phyloP scores from a whole-genome alignment of 1,284 basidiomycete genomes.

The Sporisorium graminicola region DNA sequence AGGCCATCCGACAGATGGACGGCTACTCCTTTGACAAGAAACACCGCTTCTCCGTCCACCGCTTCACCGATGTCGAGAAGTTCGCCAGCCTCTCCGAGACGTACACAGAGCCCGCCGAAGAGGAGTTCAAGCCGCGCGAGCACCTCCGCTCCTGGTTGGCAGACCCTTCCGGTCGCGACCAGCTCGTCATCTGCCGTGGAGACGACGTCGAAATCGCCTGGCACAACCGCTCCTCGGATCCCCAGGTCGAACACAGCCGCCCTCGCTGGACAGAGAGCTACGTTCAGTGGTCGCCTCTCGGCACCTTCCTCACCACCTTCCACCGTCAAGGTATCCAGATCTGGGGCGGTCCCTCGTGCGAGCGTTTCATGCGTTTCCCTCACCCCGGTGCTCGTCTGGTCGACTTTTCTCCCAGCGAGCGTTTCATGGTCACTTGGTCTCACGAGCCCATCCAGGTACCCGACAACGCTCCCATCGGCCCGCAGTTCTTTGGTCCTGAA shows the following conservation, averaged over 20 bases:
- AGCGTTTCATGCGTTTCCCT: conserved; percentile 87
- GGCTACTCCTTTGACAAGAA: conserved; percentile 90
- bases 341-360: conserved; percentile 93
- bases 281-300: conserved; percentile 95
- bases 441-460: conserved; percentile 91
- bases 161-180: conserved; percentile 91
- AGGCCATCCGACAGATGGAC: conserved; percentile 84
- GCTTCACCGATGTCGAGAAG: conserved; percentile 91
- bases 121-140: conserved; percentile 90
- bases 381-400: conserved; percentile 96
- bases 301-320: conserved; percentile 92
- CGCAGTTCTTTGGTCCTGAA: conserved; percentile 84
- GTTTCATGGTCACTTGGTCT: conserved; percentile 98
- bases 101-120: conserved; percentile 82
- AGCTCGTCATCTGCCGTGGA: conserved; percentile 92
- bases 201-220: conserved; percentile 92
- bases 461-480: conserved; percentile 76
- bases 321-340: conserved; percentile 95
- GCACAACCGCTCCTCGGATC: conserved; percentile 90
- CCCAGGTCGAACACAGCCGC: conserved; percentile 79
- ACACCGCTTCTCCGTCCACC: conserved; percentile 90
- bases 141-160: conserved; percentile 95
- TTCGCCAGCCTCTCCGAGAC: conserved; percentile 84
- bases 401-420: conserved; percentile 97
- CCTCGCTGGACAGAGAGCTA: conserved; percentile 98